Evolutionary conservation across 2,329 filamentous ascomycete species (phyloP).

Genomic region (Nemania sp.): DNA sequence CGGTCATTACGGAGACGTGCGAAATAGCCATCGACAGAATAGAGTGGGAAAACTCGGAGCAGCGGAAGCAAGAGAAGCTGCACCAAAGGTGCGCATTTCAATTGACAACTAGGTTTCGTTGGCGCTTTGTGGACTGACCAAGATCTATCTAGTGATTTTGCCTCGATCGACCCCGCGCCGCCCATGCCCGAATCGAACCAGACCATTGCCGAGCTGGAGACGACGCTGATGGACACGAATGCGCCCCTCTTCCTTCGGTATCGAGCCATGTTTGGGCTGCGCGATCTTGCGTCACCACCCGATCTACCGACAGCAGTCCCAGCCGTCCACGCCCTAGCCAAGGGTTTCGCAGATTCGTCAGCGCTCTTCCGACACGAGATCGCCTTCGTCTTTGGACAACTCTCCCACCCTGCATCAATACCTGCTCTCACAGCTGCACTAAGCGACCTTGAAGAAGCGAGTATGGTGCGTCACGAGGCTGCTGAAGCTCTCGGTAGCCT

Average conservation of each 20-base stretch:
- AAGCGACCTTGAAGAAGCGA: slow-evolving; percentile 77
- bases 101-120: neutral
- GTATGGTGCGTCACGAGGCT: slow-evolving; percentile 97
- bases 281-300: slow-evolving; percentile 91
- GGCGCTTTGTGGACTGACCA: slow-evolving; percentile 25
- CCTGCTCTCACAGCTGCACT: slow-evolving; percentile 80
- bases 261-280: slow-evolving; percentile 95
- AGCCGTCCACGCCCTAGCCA: slow-evolving; percentile 83
- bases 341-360: slow-evolving; percentile 81
- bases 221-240: slow-evolving; percentile 75
- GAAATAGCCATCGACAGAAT: slow-evolving; percentile 95
- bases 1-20: slow-evolving; percentile 90
- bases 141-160: slow-evolving; percentile 73
- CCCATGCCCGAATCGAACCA: slow-evolving; percentile 73
- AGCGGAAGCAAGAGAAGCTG: slow-evolving; percentile 73
- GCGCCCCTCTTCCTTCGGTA: slow-evolving; percentile 89
- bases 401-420: slow-evolving; percentile 95
- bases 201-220: slow-evolving; percentile 74
- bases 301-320: slow-evolving; percentile 85
- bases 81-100: slow-evolving; percentile 68
- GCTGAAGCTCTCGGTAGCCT: slow-evolving; percentile 94
- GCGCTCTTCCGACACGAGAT: slow-evolving; percentile 97
- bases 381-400: slow-evolving; percentile 95
- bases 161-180: slow-evolving; percentile 92
- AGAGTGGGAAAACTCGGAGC: slow-evolving; percentile 83